phyloP scores from a whole-genome alignment of 2,329 filamentous ascomycete genomes.

The Xylariaceae sp. region DNA sequence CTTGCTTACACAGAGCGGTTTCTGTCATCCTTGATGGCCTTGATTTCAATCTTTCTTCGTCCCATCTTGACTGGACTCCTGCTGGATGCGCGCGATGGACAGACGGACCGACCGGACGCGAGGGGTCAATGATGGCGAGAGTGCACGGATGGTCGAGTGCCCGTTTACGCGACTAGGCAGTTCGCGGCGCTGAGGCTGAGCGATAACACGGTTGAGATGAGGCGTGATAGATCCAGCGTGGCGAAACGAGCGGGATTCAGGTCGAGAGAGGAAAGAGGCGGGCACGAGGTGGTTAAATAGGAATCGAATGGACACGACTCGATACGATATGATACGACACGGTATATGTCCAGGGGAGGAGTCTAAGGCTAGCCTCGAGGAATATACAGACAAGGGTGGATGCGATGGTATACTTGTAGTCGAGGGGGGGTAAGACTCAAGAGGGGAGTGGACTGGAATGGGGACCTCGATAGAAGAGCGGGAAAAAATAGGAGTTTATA shows the following conservation, averaged over 20 bases:
- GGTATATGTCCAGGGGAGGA: slow-evolving; percentile 7
- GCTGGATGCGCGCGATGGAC: slow-evolving; percentile 3
- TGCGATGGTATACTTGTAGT: background rate
- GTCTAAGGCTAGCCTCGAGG: background rate
- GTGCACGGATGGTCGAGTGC: slow-evolving; percentile 10
- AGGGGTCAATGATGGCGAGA: slow-evolving; percentile 2
- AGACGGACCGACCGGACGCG: background rate
- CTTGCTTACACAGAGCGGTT: slow-evolving; percentile 88
- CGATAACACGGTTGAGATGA: slow-evolving; percentile 10
- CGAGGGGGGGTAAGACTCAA: background rate
- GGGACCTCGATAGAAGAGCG: background rate
- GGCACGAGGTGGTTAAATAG: background rate
- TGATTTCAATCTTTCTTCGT: slow-evolving; percentile 99
- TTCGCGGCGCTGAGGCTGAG: slow-evolving; percentile 14
- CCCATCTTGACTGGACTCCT: slow-evolving; percentile 60
- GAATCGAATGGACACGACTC: background rate
- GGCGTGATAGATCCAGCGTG: slow-evolving; percentile 23
- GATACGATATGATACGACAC: background rate
- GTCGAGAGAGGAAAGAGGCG: slow-evolving; percentile 16
- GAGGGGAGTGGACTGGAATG: too few species aligned
- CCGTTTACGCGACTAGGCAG: slow-evolving; percentile 13
- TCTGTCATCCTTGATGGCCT: slow-evolving; percentile 97
- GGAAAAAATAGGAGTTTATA: slow-evolving; percentile 5
- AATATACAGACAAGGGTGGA: background rate
- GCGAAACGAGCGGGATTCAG: slow-evolving; percentile 12